Conservation (phyloP, 768 basidiomycete species). For the Lactarius quietus region DNA sequence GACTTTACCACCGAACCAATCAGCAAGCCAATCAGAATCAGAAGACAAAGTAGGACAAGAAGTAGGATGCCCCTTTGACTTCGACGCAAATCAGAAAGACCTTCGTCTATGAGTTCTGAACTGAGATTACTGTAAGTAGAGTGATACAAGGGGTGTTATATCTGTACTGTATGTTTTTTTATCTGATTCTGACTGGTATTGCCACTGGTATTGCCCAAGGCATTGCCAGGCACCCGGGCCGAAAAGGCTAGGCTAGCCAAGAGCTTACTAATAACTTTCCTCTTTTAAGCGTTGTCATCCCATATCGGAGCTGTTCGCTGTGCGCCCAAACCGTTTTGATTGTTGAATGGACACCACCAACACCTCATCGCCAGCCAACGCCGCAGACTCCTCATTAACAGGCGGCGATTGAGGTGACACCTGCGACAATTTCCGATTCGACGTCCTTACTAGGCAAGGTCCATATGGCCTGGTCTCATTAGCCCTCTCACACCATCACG, state of each 20-base stretch:
- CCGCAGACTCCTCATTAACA: not conserved
- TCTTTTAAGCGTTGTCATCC: not conserved
- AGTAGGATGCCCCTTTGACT: not conserved
- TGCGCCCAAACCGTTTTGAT: too few relatives aligned
- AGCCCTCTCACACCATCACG: not conserved
- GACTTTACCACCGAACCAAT: not conserved
- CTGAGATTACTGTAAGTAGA: too few relatives aligned
- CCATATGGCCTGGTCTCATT: not conserved
- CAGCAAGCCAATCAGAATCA: too few relatives aligned
- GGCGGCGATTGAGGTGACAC: not conserved
- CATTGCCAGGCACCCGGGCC: too few relatives aligned
- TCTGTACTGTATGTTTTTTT: too few relatives aligned
- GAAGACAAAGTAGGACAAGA: too few relatives aligned
- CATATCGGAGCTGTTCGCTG: not conserved
- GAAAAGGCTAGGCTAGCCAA: not conserved
- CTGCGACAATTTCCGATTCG: not conserved
- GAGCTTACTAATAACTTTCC: too few relatives aligned
- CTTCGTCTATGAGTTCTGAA: too few relatives aligned
- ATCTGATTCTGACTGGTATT: not conserved
- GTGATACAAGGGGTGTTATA: not conserved
- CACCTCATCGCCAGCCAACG: too few relatives aligned
- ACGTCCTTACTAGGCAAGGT: not conserved
- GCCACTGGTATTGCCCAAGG: too few relatives aligned
- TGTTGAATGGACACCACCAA: not conserved
- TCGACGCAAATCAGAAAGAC: not conserved